Percentiles rank a stretch among this genome's conserved stretches.
Conservation (phyloP, 495 filamentous ascomycete genomes). For the Astrocystis sublimbata region DNA sequence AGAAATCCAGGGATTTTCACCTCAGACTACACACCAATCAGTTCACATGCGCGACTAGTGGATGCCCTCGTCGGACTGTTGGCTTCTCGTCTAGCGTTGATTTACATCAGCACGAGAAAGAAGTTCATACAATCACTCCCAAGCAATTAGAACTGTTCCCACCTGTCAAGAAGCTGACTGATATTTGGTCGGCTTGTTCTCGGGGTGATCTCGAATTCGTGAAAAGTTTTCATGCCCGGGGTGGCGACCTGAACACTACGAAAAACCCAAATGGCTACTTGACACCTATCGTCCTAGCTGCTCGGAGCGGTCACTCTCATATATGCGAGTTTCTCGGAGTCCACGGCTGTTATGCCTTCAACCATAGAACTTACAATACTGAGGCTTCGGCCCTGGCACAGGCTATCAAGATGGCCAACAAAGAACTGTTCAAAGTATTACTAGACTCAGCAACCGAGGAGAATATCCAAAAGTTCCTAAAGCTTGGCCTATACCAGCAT, state of each 20-base stretch:
- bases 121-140: background rate
- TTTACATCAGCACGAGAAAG: background rate
- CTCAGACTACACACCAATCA: background rate
- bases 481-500: background rate
- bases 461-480: background rate
- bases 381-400: background rate
- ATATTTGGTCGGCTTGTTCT: background rate
- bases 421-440: background rate
- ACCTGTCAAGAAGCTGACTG: background rate
- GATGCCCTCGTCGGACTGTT: background rate
- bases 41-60: background rate
- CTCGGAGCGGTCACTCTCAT: background rate
- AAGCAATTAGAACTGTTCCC: background rate
- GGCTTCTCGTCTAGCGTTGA: background rate
- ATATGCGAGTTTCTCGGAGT: background rate
- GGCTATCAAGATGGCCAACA: background rate
- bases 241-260: background rate
- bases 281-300: background rate
- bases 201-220: background rate
- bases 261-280: too few species aligned
- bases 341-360: background rate
- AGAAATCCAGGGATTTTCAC: background rate
- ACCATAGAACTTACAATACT: background rate
- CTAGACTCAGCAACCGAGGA: background rate
- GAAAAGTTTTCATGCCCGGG: background rate